Base-by-base conservation (phyloP, 495 filamentous ascomycete genomes). In the Daldinia caldariorum region DNA sequence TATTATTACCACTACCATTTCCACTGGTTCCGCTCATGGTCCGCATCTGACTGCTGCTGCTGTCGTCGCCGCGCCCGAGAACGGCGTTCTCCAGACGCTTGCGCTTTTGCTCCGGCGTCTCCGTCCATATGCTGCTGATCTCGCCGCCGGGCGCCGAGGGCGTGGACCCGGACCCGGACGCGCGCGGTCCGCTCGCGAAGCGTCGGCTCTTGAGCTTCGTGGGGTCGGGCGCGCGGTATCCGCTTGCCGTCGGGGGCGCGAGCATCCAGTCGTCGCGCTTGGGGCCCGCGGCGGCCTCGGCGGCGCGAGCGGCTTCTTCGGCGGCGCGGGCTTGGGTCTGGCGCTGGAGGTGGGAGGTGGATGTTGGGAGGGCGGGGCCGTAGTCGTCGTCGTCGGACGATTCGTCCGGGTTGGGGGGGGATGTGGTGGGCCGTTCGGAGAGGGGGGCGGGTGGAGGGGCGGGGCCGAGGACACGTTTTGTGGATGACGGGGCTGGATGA, bases 261-360 rank as follows among this genome's bases (percentile, higher is more conserved):
- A 94, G 84, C 95, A 99, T 99, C 95, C 95, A 99, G 72, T 92
- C 89, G 80, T 97, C 95, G 60, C 95, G 88, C 60, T 83, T 79
- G 6, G 80, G 74, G 5, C 79, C 77, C 13, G 72, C 49, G 34
- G 74, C 64, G 49, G 74, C 69, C 20, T 75, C 77, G 10, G 76
- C 58, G 14, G 72, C 57, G 18, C 72, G 45, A 61, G 67, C 54
- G 29, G 71, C 64, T 29, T 63, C 69, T 34, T 37, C 12, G 54
- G 71, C 41, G 14, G 68, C 67, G 41, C 51, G 72, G 50, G 55
- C 75, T 63, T 71, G 66, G 62, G 70, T 57, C 63, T 56, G 70
- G 32, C 61, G 77, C 69, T 61, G 75, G 57, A 13, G 37, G 37
- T 71, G 70, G 12, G 67, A 59, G 66, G 70, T 56, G 2, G 79